Conservation (phyloP, 1,284 basidiomycete genomes). For the Ustanciosporium gigantosporum region DNA sequence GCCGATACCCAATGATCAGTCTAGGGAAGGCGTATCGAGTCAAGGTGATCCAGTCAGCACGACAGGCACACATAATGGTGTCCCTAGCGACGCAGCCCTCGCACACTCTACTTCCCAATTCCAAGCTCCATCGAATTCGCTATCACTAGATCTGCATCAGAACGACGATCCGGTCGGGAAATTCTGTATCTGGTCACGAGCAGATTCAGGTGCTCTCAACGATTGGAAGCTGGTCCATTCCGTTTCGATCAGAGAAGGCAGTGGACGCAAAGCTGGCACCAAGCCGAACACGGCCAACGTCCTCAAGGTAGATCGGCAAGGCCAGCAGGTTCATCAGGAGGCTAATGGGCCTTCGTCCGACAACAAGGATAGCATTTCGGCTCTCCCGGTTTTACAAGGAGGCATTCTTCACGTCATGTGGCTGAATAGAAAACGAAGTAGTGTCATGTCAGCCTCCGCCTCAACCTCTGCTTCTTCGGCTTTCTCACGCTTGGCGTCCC, state of each 20-base stretch:
- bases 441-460: constrained; percentile 7
- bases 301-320: constrained; percentile 29
- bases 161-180: not conserved
- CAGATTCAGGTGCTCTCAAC: constrained; percentile 25
- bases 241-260: constrained; percentile 1
- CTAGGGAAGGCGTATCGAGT: too few relatives aligned
- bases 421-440: constrained; percentile 24
- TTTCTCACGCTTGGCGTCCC: not conserved
- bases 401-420: constrained; percentile 15
- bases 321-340: constrained; percentile 10
- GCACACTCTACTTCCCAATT: too few relatives aligned
- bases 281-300: constrained; percentile 13
- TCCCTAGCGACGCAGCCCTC: too few relatives aligned
- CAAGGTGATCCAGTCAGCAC: too few relatives aligned
- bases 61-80: too few relatives aligned
- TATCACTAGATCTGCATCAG: too few relatives aligned
- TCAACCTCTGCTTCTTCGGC: not conserved
- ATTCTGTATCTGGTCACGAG: constrained; percentile 36
- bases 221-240: constrained; percentile 28
- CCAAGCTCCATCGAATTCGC: too few relatives aligned
- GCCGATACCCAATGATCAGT: too few relatives aligned
- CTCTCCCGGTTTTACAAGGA: constrained; percentile 5
- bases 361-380: not conserved
- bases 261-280: not conserved
- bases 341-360: constrained; percentile 5